phyloP scores from a whole-genome alignment of 306 rosid genomes.

The Cicer judaicum region DNA sequence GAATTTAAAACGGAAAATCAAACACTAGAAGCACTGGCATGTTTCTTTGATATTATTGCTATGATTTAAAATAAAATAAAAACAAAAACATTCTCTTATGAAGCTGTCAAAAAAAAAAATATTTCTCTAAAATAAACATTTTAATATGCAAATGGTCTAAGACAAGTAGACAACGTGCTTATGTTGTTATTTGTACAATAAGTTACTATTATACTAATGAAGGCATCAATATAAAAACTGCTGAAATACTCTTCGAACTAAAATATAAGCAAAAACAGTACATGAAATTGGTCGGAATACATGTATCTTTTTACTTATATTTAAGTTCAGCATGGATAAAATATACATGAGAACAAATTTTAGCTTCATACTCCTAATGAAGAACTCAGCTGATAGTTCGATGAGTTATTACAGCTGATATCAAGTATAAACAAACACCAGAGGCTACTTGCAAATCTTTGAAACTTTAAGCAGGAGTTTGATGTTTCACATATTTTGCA shows the following conservation, averaged over 20 bases:
- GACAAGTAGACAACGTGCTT: constrained; percentile 6
- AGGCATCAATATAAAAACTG: constrained; percentile 25
- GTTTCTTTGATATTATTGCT: neutral
- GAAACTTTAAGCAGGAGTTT: constrained; percentile 50
- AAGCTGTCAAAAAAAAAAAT: constrained; percentile 6
- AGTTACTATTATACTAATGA: constrained; percentile 14
- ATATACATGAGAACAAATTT: constrained; percentile 19
- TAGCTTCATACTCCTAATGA: neutral
- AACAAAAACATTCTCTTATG: neutral
- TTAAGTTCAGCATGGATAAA: neutral
- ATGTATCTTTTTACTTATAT: too few species aligned
- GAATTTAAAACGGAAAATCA: constrained; percentile 10
- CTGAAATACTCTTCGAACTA: neutral
- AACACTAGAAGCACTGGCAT: constrained; percentile 1
- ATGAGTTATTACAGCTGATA: neutral
- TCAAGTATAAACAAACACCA: constrained; percentile 2
- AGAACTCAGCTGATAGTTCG: constrained; percentile 12
- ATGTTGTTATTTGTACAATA: constrained; percentile 3
- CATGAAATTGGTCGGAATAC: too few species aligned
- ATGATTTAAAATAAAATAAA: neutral
- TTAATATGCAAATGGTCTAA: neutral
- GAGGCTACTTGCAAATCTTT: constrained; percentile 46
- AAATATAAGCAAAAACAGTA: too few species aligned
- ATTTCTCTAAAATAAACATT: constrained; percentile 13
- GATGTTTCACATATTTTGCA: constrained; percentile 50